Evolutionary conservation across 139 green algal species (phyloP).

Genomic region (Diplosphaera chodatii): DNA sequence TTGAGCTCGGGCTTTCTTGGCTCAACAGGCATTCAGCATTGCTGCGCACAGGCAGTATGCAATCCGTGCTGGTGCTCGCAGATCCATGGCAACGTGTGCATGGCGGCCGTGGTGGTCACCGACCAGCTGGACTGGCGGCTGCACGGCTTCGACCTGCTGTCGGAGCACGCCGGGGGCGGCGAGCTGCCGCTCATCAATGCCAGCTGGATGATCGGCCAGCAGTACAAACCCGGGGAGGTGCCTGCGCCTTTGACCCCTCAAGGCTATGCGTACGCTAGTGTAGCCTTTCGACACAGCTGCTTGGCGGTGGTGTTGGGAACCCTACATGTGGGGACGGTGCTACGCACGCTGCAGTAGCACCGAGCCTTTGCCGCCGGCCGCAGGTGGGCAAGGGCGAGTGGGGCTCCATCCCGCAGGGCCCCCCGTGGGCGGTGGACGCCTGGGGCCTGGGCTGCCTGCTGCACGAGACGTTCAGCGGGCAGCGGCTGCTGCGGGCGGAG

Average conservation of each 20-base stretch:
- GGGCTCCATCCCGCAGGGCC: conserved; percentile 51
- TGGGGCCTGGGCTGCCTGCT: conserved; percentile 91
- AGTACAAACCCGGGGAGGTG: conserved; percentile 78
- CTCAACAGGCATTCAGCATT: no score
- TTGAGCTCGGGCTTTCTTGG: no score
- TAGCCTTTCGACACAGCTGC: no score
- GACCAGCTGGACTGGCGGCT: conserved; percentile 92
- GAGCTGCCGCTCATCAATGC: conserved; percentile 41
- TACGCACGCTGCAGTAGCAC: no score
- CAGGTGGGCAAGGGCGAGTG: conserved; percentile 84
- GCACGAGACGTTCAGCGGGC: conserved; percentile 54
- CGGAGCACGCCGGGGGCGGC: conserved; percentile 46
- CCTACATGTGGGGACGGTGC: no score
- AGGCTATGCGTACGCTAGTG: no score
- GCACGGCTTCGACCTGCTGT: conserved; percentile 83
- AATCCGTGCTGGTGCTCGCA: no score
- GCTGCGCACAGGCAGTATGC: no score
- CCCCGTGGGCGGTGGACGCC: conserved; percentile 89
- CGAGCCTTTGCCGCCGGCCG: no score
- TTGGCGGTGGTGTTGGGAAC: no score
- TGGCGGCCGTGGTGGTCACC: conserved; percentile 81
- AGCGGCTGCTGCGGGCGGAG: conserved; percentile 53
- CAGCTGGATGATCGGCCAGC: conserved; percentile 52
- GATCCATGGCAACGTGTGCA: conserved; percentile 89
- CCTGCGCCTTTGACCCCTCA: no score